Evolutionary conservation across 495 filamentous ascomycete genomes (phyloP).

Genomic region (Penicillium bialowiezense): DNA sequence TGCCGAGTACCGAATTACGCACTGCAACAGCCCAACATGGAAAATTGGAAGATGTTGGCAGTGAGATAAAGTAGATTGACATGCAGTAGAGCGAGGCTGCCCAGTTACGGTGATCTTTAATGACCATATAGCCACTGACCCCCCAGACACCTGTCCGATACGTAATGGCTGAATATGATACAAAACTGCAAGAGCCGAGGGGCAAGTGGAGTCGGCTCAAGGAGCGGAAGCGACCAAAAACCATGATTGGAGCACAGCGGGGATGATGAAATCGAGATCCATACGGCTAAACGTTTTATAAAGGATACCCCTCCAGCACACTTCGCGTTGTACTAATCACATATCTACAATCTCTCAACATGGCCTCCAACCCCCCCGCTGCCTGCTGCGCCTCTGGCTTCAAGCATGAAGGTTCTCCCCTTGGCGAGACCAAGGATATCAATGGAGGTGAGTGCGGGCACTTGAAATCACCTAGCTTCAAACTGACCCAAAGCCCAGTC

Average conservation of each 20-base stretch:
- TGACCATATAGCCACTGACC: too few relatives aligned
- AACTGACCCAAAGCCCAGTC: constrained; percentile 18
- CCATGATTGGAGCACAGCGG: neutral
- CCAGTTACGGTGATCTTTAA: too few relatives aligned
- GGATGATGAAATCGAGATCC: too few relatives aligned
- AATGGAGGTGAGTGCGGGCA: constrained; percentile 29
- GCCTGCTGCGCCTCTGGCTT: constrained; percentile 57
- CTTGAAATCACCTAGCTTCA: neutral
- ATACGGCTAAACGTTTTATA: neutral
- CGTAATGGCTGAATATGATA: too few relatives aligned
- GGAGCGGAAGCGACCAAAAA: neutral
- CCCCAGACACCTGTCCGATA: too few relatives aligned
- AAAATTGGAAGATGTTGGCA: too few relatives aligned
- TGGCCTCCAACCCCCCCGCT: constrained; percentile 58
- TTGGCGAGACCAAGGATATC: constrained; percentile 41
- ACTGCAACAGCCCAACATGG: too few relatives aligned
- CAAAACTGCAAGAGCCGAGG: neutral
- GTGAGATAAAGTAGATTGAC: too few relatives aligned
- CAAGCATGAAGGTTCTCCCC: constrained; percentile 44
- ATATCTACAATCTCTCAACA: constrained; percentile 22
- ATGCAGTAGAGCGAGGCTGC: too few relatives aligned
- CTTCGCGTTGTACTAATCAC: neutral
- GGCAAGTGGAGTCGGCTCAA: constrained; percentile 2
- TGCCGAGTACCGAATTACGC: neutral
- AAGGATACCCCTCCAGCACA: too few relatives aligned